Conservation (phyloP, 2,329 filamentous ascomycete genomes). For the Myriosclerotinia scirpicola region DNA sequence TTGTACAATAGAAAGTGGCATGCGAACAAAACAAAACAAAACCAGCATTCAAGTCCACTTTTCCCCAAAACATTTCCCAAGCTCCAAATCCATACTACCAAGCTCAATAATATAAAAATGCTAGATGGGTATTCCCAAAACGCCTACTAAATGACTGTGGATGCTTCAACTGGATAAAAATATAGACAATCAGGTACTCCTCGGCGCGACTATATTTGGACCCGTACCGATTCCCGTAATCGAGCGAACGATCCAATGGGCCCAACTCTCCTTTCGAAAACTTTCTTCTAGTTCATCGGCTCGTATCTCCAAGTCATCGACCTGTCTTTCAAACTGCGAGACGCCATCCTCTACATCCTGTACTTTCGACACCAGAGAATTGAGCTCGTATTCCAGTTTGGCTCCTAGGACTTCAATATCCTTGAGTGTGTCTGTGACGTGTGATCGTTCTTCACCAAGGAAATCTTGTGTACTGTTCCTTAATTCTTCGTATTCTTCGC, state of each 20-base stretch:
- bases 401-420: slow-evolving; percentile 79
- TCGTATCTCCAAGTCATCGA: slow-evolving; percentile 66
- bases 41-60: slow-evolving; percentile 33
- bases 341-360: slow-evolving; percentile 85
- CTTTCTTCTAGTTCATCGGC: slow-evolving; percentile 59
- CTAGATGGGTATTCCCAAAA: slow-evolving; percentile 26
- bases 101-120: slow-evolving; percentile 22
- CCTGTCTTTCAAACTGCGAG: slow-evolving; percentile 74
- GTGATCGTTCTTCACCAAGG: slow-evolving; percentile 65
- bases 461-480: slow-evolving; percentile 67
- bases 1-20: slow-evolving; percentile 33
- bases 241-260: slow-evolving; percentile 39
- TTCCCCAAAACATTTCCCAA: slow-evolving; percentile 7
- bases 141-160: slow-evolving; percentile 20
- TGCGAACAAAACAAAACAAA: slow-evolving; percentile 9
- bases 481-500: slow-evolving; percentile 68
- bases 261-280: slow-evolving; percentile 39
- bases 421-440: slow-evolving; percentile 69
- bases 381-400: slow-evolving; percentile 90
- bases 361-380: slow-evolving; percentile 74
- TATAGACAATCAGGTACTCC: slow-evolving; percentile 22
- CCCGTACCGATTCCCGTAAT: slow-evolving; percentile 41
- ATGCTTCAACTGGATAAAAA: background rate
- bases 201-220: slow-evolving; percentile 34
- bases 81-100: slow-evolving; percentile 27